Conservation (phyloP, 225 moss, liverwort and hornwort species). For the Lunularia cruciata region DNA sequence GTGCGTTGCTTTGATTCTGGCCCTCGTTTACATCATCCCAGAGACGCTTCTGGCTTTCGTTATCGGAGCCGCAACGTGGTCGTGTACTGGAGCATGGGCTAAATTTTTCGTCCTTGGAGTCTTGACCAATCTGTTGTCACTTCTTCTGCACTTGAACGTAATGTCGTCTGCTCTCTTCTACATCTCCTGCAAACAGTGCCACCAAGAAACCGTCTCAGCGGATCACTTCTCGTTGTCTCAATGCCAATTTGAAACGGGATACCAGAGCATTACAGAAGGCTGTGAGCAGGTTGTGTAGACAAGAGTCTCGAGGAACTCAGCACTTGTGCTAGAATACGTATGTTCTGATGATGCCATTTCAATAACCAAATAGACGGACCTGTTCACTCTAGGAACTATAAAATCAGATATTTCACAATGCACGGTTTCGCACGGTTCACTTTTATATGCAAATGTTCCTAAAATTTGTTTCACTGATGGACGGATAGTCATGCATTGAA, state of each 20-base stretch:
- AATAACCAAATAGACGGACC: too few species aligned
- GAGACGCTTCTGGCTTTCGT: neutral
- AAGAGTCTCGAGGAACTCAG: too few species aligned
- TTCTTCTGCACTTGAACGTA: neutral
- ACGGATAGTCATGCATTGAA: too few species aligned
- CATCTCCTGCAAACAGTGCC: slow-evolving; percentile 2
- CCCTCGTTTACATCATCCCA: slow-evolving; percentile 7
- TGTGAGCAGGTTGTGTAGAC: neutral
- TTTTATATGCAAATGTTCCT: too few species aligned
- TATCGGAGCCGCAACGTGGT: neutral
- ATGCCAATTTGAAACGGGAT: neutral
- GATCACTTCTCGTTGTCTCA: slow-evolving; percentile 12
- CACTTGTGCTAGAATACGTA: too few species aligned
- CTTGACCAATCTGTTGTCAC: slow-evolving; percentile 8
- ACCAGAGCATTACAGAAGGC: neutral
- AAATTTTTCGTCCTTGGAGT: slow-evolving; percentile 2
- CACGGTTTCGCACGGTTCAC: too few species aligned
- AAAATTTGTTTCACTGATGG: too few species aligned
- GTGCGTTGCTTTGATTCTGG: slow-evolving; percentile 11
- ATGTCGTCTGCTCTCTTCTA: slow-evolving; percentile 21
- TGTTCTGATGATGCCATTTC: too few species aligned
- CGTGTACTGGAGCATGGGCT: slow-evolving; percentile 16
- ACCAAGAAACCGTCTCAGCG: neutral
- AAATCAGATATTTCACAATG: too few species aligned
- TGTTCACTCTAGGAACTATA: too few species aligned